Evolutionary conservation across 805 yeast genomes (phyloP).

Genomic region (Suhomyces emberorum): DNA sequence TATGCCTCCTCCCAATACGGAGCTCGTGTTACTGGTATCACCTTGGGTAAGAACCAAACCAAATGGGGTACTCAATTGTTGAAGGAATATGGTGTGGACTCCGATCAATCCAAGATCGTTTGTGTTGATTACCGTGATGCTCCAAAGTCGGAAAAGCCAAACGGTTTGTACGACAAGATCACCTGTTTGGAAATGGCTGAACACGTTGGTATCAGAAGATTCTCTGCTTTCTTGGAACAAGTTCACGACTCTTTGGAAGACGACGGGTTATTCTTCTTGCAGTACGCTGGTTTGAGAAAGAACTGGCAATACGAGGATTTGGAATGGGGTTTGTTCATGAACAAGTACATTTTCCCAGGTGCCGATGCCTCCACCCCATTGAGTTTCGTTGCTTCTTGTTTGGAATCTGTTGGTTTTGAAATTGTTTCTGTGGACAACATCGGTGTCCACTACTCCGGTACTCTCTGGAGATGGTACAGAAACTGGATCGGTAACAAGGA

Average conservation of each 20-base stretch:
- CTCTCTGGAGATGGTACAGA: conserved; percentile 91
- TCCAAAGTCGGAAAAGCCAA: conserved; percentile 55
- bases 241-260: conserved; percentile 86
- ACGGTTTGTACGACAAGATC: conserved; percentile 70
- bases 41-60: conserved; percentile 88
- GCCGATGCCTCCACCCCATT: conserved; percentile 95
- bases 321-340: conserved; percentile 93
- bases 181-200: conserved; percentile 94
- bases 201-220: conserved; percentile 90
- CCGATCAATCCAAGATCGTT: conserved; percentile 69
- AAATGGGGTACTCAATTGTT: conserved; percentile 79
- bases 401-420: conserved; percentile 86
- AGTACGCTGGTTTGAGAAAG: conserved; percentile 88
- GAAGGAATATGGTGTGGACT: conserved; percentile 61
- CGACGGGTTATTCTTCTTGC: conserved; percentile 84
- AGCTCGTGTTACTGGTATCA: conserved; percentile 84
- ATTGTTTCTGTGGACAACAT: conserved; percentile 79
- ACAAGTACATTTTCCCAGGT: conserved; percentile 95
- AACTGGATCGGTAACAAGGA: conserved; percentile 89
- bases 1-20: conserved; percentile 80
- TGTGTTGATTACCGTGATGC: conserved; percentile 91
- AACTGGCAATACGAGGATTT: conserved; percentile 93
- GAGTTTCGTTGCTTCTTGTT: conserved; percentile 70
- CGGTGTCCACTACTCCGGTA: conserved; percentile 90
- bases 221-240: conserved; percentile 70